Evolutionary conservation across 176 grass and related monocot species (phyloP).

Genomic region (Neostapfia colusana): DNA sequence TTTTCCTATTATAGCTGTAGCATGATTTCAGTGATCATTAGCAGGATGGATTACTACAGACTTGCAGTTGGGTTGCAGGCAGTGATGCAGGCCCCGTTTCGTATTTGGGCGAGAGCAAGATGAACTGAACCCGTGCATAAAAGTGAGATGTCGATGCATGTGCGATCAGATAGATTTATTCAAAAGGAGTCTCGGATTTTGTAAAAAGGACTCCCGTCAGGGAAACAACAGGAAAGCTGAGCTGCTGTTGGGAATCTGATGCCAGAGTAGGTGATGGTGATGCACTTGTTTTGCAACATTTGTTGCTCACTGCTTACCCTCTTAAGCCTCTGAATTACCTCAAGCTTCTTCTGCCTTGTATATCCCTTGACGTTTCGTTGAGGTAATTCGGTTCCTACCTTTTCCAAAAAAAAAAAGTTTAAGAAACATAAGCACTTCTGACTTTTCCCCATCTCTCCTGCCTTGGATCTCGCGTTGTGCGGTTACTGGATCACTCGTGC

Average conservation of each 20-base stretch:
- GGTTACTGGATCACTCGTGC: not conserved
- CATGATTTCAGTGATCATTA: not conserved
- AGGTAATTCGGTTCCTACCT: not conserved
- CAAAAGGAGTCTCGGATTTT: not conserved
- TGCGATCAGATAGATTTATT: not conserved
- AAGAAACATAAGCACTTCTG: too few species aligned
- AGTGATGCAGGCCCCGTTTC: not conserved
- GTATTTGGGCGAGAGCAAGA: not conserved
- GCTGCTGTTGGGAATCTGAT: slow-evolving; percentile 3
- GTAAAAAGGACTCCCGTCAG: not conserved
- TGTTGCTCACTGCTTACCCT: not conserved
- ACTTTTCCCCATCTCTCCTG: not conserved
- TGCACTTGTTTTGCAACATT: not conserved
- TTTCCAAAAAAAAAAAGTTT: not conserved
- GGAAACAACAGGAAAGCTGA: not conserved
- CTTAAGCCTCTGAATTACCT: not conserved
- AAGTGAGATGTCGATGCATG: not conserved
- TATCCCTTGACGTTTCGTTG: not conserved
- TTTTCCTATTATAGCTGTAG: not conserved
- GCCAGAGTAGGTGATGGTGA: not conserved
- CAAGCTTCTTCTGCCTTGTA: not conserved
- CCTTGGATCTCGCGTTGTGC: not conserved
- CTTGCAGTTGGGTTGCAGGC: not conserved
- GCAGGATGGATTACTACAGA: not conserved
- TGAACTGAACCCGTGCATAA: not conserved